phyloP scores from a whole-genome alignment of 768 basidiomycete species.

The Mycena floridula region DNA sequence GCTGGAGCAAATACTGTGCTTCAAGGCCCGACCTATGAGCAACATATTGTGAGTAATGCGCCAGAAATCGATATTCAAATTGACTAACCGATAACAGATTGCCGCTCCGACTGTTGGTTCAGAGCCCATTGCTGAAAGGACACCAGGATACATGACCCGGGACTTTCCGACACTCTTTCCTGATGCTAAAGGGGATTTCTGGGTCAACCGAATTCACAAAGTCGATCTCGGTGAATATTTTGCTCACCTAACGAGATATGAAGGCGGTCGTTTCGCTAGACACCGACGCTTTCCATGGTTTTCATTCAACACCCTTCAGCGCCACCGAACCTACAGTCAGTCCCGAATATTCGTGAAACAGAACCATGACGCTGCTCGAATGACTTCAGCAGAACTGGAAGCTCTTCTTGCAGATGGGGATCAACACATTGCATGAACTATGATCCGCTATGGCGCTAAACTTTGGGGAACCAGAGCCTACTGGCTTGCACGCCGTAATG shows the following conservation, averaged over 20 bases:
- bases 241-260: constrained; percentile 10
- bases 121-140: constrained; percentile 8
- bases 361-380: not conserved
- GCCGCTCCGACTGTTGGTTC: constrained; percentile 2
- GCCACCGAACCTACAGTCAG: not conserved
- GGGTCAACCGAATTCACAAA: not conserved
- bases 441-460: not conserved
- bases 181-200: constrained; percentile 13
- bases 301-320: constrained; percentile 13
- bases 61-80: constrained; percentile 6
- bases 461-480: not conserved
- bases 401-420: not conserved
- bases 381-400: not conserved
- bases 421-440: not conserved
- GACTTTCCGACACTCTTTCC: constrained; percentile 21
- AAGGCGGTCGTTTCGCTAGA: constrained; percentile 16
- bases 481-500: not conserved
- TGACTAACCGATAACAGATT: constrained; percentile 9
- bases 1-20: not conserved
- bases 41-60: constrained; percentile 1
- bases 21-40: not conserved
- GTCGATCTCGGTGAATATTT: constrained; percentile 14
- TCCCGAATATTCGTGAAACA: not conserved
- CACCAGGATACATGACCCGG: constrained; percentile 10
- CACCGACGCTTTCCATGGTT: constrained; percentile 16